Evolutionary conservation across 2,329 filamentous ascomycete species (phyloP), one percentile per base, ranked within the genome.

Genomic region (Rhinocladiella similis): DNA sequence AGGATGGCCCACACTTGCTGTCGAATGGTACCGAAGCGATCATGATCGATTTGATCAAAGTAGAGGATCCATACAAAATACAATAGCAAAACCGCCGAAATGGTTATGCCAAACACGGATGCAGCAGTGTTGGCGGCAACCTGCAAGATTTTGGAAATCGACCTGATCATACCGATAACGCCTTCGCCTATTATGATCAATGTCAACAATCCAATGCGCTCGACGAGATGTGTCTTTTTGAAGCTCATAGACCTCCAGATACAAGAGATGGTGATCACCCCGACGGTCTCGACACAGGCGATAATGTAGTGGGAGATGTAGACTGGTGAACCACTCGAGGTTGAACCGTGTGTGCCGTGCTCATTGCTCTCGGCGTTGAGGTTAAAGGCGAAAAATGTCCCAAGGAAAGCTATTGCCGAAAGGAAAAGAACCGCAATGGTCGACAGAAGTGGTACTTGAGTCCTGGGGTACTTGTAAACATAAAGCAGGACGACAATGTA

Each of bases 121-220:
- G 5, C 18, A 16, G 38, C 13, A 3, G 18, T 19, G n/a, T n/a
- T 16, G 18, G 5, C 18, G 38, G 18, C 69, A 73, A 74, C 27
- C 71, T 73, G 18, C 87, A 41, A 41, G 14, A 41, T 18, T 41
- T 41, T 41, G n/a, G 38, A 41, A 19, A 41, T n/a, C n/a, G n/a
- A 16, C 38, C 12, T 41, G 14, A 13, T 41, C 2, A 41, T 41
- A 3, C 38, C 38, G 3, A 41, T 84, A 14, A 85, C 81, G 49
- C 84, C 84, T 65, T 88, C 85, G 13, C 85, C 85, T 56, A 88
- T 79, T 54, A 88, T 83, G 58, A 88, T 86, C 47, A 87, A 75
- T 0, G 84, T 88, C 53, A 88, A 73, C 2, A 87, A 74, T 12
- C 79, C 81, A 78, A 88, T 81, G 9, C 86, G 78, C 64, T 85